phyloP scores from a whole-genome alignment of 2,329 filamentous ascomycete genomes.

The Stemphylium lycopersici region DNA sequence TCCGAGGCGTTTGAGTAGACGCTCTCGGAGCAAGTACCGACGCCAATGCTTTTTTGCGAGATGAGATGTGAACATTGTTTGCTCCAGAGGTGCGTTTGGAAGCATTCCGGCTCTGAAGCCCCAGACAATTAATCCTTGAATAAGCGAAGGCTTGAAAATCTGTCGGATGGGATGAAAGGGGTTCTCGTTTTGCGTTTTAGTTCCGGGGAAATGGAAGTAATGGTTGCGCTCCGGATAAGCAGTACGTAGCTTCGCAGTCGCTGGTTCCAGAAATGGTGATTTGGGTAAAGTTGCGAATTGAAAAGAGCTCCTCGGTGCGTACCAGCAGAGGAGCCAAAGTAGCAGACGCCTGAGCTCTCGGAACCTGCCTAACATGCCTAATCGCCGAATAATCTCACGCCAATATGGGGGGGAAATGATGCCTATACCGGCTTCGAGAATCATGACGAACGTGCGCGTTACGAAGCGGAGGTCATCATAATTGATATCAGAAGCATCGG shows the following conservation, averaged over 20 bases:
- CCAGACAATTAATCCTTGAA: slow-evolving; percentile 44
- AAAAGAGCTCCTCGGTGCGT: slow-evolving; percentile 32
- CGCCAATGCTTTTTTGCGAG: slow-evolving; percentile 37
- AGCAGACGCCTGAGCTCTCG: slow-evolving; percentile 59
- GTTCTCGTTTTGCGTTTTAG: slow-evolving; percentile 11
- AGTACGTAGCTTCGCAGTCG: slow-evolving; percentile 24
- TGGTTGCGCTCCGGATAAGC: slow-evolving; percentile 16
- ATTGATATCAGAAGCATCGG: not conserved
- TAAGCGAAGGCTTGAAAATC: slow-evolving; percentile 32
- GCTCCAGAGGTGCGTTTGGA: slow-evolving; percentile 30
- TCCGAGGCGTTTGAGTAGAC: slow-evolving; percentile 22
- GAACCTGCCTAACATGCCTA: slow-evolving; percentile 63
- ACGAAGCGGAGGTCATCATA: slow-evolving; percentile 54
- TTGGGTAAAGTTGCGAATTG: slow-evolving; percentile 30
- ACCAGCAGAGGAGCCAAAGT: slow-evolving; percentile 57
- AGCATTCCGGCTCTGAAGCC: slow-evolving; percentile 41
- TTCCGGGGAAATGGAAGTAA: slow-evolving; percentile 26
- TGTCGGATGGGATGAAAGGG: slow-evolving; percentile 34
- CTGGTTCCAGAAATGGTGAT: slow-evolving; percentile 29
- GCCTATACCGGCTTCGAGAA: slow-evolving; percentile 53
- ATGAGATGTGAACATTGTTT: slow-evolving; percentile 24
- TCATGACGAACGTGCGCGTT: slow-evolving; percentile 55
- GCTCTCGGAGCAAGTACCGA: slow-evolving; percentile 20
- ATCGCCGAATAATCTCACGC: slow-evolving; percentile 64
- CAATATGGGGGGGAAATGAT: slow-evolving; percentile 55